phyloP scores from a whole-genome alignment of 208 protist genomes.

The Crithidia expoeki region DNA sequence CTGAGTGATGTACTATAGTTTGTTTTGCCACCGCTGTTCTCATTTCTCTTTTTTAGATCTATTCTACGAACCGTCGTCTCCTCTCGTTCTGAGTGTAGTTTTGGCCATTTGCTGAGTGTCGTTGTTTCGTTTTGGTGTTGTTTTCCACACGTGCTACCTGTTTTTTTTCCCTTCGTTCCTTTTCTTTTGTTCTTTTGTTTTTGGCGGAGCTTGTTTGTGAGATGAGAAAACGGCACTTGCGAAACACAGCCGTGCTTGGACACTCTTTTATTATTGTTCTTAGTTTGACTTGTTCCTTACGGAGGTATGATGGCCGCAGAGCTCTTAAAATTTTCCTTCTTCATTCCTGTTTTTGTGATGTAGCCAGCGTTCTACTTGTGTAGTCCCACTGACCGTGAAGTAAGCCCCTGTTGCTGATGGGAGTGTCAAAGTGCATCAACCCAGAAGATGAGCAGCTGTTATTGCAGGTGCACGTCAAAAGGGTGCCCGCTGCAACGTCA shows the following conservation, averaged over 20 bases:
- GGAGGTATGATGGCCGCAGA: too few species aligned
- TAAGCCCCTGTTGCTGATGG: too few species aligned
- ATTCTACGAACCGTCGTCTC: neutral
- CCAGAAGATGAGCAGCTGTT: too few species aligned
- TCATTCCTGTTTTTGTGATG: slow-evolving; percentile 16
- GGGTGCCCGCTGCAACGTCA: too few species aligned
- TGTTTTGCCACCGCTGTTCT: too few species aligned
- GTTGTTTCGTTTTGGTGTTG: neutral
- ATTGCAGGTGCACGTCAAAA: too few species aligned
- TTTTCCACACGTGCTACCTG: neutral
- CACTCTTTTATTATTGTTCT: neutral
- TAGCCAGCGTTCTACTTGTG: neutral
- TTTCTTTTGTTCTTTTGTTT: slow-evolving; percentile 1
- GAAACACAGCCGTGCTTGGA: neutral
- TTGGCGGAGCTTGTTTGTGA: too few species aligned
- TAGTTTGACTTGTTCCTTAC: too few species aligned
- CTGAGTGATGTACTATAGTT: too few species aligned
- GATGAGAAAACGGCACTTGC: too few species aligned
- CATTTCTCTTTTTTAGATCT: neutral
- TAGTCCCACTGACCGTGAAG: neutral
- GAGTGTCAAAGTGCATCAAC: too few species aligned
- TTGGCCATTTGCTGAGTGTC: neutral
- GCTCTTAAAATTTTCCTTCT: slow-evolving; percentile 21
- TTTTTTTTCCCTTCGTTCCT: neutral
- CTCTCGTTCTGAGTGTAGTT: neutral